Evolutionary conservation across 345 rosid genomes (phyloP).

Genomic region (Hibiscus mutabilis): DNA sequence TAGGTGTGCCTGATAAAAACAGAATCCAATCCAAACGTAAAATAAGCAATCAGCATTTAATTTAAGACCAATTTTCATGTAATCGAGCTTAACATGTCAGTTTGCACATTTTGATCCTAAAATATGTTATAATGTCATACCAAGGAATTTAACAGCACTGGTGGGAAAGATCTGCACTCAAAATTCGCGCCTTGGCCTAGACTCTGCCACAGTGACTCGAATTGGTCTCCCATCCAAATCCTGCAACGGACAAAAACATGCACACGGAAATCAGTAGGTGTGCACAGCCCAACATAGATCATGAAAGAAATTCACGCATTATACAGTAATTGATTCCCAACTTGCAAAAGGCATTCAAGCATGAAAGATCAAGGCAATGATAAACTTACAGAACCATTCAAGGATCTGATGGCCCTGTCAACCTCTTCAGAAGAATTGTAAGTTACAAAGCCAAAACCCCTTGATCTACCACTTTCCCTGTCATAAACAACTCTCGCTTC

Average conservation of each 20-base stretch:
- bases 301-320: neutral
- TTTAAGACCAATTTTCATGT: neutral
- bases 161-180: slow-evolving; percentile 28
- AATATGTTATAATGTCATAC: slow-evolving; percentile 12
- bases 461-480: slow-evolving; percentile 87
- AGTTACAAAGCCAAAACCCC: slow-evolving; percentile 95
- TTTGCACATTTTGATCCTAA: neutral
- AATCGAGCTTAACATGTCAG: neutral
- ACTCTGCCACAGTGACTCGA: slow-evolving; percentile 82
- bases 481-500: slow-evolving; percentile 95
- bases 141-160: slow-evolving; percentile 12
- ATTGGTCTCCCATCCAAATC: slow-evolving; percentile 84
- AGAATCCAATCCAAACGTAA: neutral
- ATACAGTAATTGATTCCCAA: neutral
- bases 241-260: slow-evolving; percentile 28
- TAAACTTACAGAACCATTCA: slow-evolving; percentile 77
- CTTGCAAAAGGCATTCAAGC: neutral
- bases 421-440: slow-evolving; percentile 76
- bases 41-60: neutral
- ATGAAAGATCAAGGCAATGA: neutral
- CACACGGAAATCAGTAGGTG: no score
- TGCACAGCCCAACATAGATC: no score
- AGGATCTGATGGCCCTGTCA: slow-evolving; percentile 54
- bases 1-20: slow-evolving; percentile 7
- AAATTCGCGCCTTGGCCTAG: slow-evolving; percentile 74